A percentile compares a stretch with the other conserved stretches of the same genome.
These are phyloP conservation scores for Leucocoprinus birnbaumii DNA, from an alignment of 768 basidiomycete species.

Conservation along the genomic window DNA sequence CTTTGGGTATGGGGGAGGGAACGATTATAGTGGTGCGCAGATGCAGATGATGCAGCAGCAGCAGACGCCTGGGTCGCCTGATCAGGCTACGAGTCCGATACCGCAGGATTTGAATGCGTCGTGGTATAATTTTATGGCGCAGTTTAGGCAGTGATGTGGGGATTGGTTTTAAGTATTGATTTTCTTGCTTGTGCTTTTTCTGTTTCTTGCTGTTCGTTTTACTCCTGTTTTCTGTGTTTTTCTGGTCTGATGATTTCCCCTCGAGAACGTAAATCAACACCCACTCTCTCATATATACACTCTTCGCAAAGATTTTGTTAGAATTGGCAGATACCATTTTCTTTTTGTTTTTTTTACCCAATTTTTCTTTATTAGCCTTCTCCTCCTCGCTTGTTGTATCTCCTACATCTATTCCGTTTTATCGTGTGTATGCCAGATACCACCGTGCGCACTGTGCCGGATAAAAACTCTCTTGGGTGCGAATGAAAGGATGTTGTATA, in stretches of 20 bases:
- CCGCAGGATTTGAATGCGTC: conserved; percentile 37
- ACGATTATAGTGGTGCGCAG: conserved; percentile 19
- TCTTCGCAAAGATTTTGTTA: no score
- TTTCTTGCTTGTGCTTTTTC: background rate
- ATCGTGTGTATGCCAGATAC: no score
- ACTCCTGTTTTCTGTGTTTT: background rate
- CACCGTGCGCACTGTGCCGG: no score
- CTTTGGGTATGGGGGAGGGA: conserved; percentile 25
- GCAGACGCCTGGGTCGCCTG: conserved; percentile 15
- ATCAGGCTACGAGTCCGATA: conserved; percentile 11
- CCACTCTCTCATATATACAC: background rate
- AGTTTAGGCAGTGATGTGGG: conserved; percentile 34
- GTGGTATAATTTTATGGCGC: conserved; percentile 48
- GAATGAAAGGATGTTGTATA: no score
- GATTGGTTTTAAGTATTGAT: no score
- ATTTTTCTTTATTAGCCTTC: background rate
- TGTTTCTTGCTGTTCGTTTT: background rate
- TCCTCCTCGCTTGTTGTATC: background rate
- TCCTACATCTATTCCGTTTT: background rate
- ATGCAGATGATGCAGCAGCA: conserved; percentile 27
- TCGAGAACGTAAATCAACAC: no score
- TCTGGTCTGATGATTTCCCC: background rate
- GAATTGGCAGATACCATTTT: background rate
- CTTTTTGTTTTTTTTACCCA: background rate
- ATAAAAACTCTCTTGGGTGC: no score